A percentile compares a stretch with the other conserved stretches of the same genome.
These are phyloP conservation scores for Syzygium aqueum DNA, from an alignment of 345 rosid species.

Conservation along the genomic window DNA sequence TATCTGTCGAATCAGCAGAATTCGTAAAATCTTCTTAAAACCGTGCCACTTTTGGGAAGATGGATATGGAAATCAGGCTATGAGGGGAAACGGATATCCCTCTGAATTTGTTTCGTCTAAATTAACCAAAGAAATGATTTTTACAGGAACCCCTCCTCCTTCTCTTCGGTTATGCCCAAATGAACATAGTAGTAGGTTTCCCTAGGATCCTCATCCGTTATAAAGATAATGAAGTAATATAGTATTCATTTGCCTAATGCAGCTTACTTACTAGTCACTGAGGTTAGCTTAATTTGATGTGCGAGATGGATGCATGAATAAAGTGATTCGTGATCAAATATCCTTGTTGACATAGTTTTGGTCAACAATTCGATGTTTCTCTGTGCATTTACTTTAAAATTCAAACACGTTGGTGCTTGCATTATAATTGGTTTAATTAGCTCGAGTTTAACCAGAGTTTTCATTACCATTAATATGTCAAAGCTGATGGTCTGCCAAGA, in stretches of 20 bases:
- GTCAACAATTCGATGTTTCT: background rate
- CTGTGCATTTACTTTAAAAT: background rate
- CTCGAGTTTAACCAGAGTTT: background rate
- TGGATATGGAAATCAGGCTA: background rate
- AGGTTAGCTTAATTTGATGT: background rate
- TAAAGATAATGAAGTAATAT: background rate
- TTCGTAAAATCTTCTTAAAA: background rate
- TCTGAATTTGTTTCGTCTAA: background rate
- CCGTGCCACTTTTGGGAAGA: background rate
- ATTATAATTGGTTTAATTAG: background rate
- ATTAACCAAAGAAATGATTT: background rate
- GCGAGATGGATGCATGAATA: background rate
- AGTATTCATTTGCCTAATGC: background rate
- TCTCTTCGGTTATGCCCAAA: background rate
- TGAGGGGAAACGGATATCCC: background rate
- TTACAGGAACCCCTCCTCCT: background rate
- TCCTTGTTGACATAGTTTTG: background rate
- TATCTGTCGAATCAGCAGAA: background rate
- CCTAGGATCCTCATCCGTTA: background rate
- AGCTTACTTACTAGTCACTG: background rate
- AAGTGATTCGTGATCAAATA: background rate
- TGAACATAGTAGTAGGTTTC: background rate
- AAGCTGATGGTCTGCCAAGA: background rate
- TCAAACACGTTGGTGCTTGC: background rate
- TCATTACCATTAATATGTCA: background rate